Evolutionary conservation across 2,329 filamentous ascomycete genomes (phyloP), one percentile per base, ranked within the genome.

Genomic region (Acephala macrosclerotiorum): DNA sequence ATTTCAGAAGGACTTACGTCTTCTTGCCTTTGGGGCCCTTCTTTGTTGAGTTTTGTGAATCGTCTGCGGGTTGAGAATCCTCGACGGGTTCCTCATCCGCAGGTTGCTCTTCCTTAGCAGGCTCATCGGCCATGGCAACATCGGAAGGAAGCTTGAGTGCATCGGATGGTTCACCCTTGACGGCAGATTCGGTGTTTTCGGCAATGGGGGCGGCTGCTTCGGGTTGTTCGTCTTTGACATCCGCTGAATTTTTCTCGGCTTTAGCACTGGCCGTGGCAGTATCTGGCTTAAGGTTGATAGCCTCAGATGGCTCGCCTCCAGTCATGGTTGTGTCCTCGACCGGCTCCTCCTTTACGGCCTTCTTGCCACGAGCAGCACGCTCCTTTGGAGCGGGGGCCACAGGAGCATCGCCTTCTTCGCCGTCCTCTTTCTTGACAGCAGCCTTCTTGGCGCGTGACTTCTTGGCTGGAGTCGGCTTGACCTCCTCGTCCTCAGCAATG

Each of bases 371-470:
- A 38, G 55, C 55, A 38, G 55, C 55, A 16, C 72, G 70, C 20
- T 65, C 67, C 40, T 49, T 49, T 2, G 45, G 45, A 22, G n/a
- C 45, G n/a, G 45, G n/a, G 14, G 45, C n/a, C 11, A n/a, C 45
- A 11, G n/a, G n/a, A 25, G 49, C 49, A 12, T 57, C 59, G 12
- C 42, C 26, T 1, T 64, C 47, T 45, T 66, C 53, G 14, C 38
- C 57, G 2, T 68, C 63, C 67, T 70, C 69, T n/a, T 70, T 60
- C 56, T 73, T 72, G 64, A 69, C 73, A 45, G 66, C 73, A 45
- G 66, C 65, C 59, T 76, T 74, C 58, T 71, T 72, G 9, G 66
- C 66, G 53, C 72, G 72, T 49, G 70, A 51, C 53, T 74, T 74
- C 62, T 75, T 75, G n/a, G 68, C 56, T 36, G 70, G 60, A 56